Conservation (phyloP, 306 rosid species). For the Trifolium subterraneum region DNA sequence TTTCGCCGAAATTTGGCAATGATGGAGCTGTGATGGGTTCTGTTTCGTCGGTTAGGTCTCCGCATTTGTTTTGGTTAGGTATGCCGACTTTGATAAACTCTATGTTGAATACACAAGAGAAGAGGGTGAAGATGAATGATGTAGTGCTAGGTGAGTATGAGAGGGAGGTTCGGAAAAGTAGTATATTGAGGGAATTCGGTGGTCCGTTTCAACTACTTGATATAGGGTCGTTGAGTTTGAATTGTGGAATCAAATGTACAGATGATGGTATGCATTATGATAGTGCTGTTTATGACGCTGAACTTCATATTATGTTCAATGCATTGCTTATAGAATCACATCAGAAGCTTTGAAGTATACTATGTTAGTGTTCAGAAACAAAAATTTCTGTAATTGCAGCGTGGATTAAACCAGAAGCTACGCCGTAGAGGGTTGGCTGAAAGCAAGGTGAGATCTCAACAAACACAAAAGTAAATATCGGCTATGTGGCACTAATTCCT, state of each 20-base stretch:
- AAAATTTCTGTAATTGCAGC: not conserved
- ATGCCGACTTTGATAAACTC: conserved; percentile 86
- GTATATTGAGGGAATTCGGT: conserved; percentile 62
- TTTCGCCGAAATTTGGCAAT: conserved; percentile 51
- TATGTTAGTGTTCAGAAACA: not conserved
- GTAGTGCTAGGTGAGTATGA: conserved; percentile 63
- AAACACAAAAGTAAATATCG: not conserved
- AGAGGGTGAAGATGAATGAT: conserved; percentile 87
- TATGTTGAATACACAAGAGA: conserved; percentile 83
- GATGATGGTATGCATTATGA: conserved; percentile 95
- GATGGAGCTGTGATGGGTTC: conserved; percentile 57
- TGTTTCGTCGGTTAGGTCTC: conserved; percentile 52
- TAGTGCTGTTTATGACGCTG: conserved; percentile 77
- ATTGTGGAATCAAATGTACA: conserved; percentile 88
- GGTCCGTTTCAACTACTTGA: conserved; percentile 80
- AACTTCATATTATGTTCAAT: conserved; percentile 77
- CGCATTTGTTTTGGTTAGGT: conserved; percentile 88
- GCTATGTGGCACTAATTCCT: conserved; percentile 29
- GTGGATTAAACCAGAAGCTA: not conserved
- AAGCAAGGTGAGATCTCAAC: not conserved
- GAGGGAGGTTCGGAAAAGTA: conserved; percentile 55
- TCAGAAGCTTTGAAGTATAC: conserved; percentile 74
- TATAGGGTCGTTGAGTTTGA: conserved; percentile 84
- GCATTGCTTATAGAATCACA: conserved; percentile 95
- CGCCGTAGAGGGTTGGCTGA: not conserved